These are phyloP conservation scores for Blastomyces parvus DNA, from an alignment of 2,329 filamentous ascomycete species.

Conservation along the genomic window DNA sequence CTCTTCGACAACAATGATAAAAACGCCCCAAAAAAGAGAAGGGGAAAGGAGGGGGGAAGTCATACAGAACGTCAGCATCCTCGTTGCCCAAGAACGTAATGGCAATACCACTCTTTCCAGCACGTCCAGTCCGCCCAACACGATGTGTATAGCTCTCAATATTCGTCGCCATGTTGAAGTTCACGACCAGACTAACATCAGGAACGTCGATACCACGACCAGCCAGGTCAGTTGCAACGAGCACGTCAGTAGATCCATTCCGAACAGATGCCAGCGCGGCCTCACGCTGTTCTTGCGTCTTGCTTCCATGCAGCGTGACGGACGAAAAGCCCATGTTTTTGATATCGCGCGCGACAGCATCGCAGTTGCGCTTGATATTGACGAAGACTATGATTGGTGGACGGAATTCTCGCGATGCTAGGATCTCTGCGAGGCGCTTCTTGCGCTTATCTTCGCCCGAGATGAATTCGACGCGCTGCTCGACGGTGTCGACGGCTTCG, in stretches of 20 bases:
- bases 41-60: neutral
- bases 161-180: constrained; percentile 94
- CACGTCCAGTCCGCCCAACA: constrained; percentile 92
- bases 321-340: constrained; percentile 84
- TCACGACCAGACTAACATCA: constrained; percentile 87
- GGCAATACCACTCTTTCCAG: constrained; percentile 89
- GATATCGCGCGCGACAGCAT: constrained; percentile 87
- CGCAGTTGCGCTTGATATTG: constrained; percentile 99
- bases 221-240: constrained; percentile 91
- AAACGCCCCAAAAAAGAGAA: constrained; percentile 8
- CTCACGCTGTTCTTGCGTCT: constrained; percentile 96
- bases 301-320: constrained; percentile 87
- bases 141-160: constrained; percentile 97
- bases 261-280: constrained; percentile 79
- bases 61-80: constrained; percentile 74
- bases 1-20: neutral
- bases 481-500: constrained; percentile 94
- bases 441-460: constrained; percentile 90
- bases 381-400: constrained; percentile 98
- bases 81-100: constrained; percentile 92
- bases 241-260: constrained; percentile 67
- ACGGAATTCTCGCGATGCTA: constrained; percentile 67
- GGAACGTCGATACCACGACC: constrained; percentile 96
- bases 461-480: constrained; percentile 91
- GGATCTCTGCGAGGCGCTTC: constrained; percentile 86